Conservation (phyloP, 805 yeast genomes). For the Zygosaccharomyces pseudorouxii region DNA sequence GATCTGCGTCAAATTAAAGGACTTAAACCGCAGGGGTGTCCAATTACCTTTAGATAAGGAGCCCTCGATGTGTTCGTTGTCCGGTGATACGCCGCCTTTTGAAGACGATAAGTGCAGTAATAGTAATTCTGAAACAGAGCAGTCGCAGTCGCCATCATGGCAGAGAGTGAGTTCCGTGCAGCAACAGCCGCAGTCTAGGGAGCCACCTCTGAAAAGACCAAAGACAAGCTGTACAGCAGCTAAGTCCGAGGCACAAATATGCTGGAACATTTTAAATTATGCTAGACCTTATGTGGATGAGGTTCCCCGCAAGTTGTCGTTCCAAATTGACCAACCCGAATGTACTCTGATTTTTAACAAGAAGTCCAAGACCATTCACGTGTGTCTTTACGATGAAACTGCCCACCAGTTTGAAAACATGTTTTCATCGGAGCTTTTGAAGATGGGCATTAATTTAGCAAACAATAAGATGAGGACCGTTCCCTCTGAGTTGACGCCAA, state of each 20-base stretch:
- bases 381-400: conserved; percentile 19
- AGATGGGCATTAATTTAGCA: conserved; percentile 9
- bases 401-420: conserved; percentile 16
- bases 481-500: conserved; percentile 1
- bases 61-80: neutral
- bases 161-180: neutral
- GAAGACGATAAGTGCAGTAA: conserved; percentile 6
- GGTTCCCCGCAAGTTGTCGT: conserved; percentile 36
- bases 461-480: conserved; percentile 11
- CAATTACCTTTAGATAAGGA: conserved; percentile 3
- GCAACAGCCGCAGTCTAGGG: conserved; percentile 1
- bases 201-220: conserved; percentile 18
- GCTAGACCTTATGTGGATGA: conserved; percentile 46
- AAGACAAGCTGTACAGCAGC: conserved; percentile 8
- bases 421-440: conserved; percentile 13
- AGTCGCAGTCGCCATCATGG: neutral
- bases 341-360: conserved; percentile 33
- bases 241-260: conserved; percentile 6
- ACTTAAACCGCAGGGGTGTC: conserved; percentile 42
- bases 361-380: conserved; percentile 23
- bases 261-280: conserved; percentile 33
- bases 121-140: conserved; percentile 1
- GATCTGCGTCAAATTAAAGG: conserved; percentile 48
- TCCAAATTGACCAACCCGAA: conserved; percentile 39
- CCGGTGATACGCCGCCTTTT: conserved; percentile 1